phyloP scores from a whole-genome alignment of 2,329 filamentous ascomycete genomes.

The Chalaropsis thielavioides region DNA sequence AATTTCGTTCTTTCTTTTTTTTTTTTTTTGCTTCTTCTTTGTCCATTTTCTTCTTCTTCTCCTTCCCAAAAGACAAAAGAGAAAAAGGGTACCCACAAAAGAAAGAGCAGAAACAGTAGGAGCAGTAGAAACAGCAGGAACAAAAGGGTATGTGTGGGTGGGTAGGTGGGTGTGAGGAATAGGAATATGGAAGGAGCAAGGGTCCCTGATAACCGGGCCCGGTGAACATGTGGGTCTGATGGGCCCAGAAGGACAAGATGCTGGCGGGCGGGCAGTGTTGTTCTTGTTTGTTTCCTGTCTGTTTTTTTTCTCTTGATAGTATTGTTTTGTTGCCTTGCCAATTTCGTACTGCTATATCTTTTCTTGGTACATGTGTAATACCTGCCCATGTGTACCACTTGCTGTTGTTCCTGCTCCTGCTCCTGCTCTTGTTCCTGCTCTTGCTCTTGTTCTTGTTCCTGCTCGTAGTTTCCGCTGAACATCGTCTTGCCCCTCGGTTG shows the following conservation, averaged over 20 bases:
- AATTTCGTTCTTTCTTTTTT: too few relatives aligned
- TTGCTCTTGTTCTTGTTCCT: not conserved
- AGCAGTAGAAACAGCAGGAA: too few relatives aligned
- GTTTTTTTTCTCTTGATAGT: not conserved
- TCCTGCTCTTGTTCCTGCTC: not conserved
- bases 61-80: too few relatives aligned
- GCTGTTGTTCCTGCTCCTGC: too few relatives aligned
- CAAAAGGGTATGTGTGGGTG: not conserved
- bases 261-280: not conserved
- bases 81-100: not conserved
- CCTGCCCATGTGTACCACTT: too few relatives aligned
- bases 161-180: not conserved
- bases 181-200: not conserved
- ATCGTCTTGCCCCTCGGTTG: not conserved
- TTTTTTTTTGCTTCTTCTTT: too few relatives aligned
- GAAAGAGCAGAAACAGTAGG: too few relatives aligned
- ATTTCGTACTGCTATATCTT: too few relatives aligned
- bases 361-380: too few relatives aligned
- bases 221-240: constrained; percentile 1
- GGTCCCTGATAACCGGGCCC: not conserved
- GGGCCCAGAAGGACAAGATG: not conserved
- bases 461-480: not conserved
- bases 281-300: not conserved
- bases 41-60: too few relatives aligned
- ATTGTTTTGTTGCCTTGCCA: too few relatives aligned